Conservation (phyloP, 2,329 filamentous ascomycete species). For the Botrytis elliptica region DNA sequence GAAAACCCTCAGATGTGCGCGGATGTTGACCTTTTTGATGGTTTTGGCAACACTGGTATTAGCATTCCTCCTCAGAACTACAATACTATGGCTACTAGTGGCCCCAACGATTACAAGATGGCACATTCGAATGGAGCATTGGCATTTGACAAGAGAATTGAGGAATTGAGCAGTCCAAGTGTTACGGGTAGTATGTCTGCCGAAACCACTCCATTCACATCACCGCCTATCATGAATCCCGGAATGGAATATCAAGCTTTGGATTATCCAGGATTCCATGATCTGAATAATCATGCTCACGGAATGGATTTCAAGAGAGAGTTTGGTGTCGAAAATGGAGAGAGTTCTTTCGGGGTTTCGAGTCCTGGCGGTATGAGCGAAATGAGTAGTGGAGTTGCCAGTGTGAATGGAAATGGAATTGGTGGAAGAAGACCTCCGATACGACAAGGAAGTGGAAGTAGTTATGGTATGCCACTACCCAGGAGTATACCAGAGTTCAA, state of each 20-base stretch:
- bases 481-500: slow-evolving; percentile 19
- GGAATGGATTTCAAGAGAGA: slow-evolving; percentile 22
- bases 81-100: slow-evolving; percentile 29
- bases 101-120: slow-evolving; percentile 36
- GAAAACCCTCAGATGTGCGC: slow-evolving; percentile 46
- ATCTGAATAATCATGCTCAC: slow-evolving; percentile 14
- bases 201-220: slow-evolving; percentile 22
- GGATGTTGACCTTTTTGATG: slow-evolving; percentile 62
- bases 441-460: slow-evolving; percentile 19
- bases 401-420: slow-evolving; percentile 14
- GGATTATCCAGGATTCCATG: slow-evolving; percentile 23
- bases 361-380: slow-evolving; percentile 14
- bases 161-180: slow-evolving; percentile 34
- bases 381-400: slow-evolving; percentile 12
- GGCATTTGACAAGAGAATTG: slow-evolving; percentile 33
- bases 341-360: background rate
- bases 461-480: slow-evolving; percentile 20
- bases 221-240: slow-evolving; percentile 22
- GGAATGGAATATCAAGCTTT: slow-evolving; percentile 23
- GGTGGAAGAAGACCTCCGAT: slow-evolving; percentile 19
- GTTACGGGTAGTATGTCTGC: slow-evolving; percentile 11
- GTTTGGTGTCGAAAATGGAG: slow-evolving; percentile 8
- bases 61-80: slow-evolving; percentile 40
- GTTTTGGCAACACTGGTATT: slow-evolving; percentile 63
- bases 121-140: slow-evolving; percentile 28